Evolutionary conservation across 2,329 filamentous ascomycete species (phyloP), one percentile per base, ranked within the genome.

Genomic region (Colletotrichum tropicale): DNA sequence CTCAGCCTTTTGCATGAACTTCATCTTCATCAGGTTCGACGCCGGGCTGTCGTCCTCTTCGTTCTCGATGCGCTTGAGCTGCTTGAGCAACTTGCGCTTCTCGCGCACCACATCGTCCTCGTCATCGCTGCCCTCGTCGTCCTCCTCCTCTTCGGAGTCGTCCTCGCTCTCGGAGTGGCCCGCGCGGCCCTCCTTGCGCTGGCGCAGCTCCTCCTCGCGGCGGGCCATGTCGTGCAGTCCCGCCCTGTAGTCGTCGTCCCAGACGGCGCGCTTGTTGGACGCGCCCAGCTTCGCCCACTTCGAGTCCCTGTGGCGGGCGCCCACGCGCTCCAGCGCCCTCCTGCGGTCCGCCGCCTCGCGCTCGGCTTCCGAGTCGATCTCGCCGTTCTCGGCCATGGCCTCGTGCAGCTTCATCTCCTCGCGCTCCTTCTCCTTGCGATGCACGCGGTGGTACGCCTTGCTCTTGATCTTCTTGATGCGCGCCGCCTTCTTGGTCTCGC

Each of bases 391-490:
- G 21, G 88, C 89, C 84, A 88, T 88, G 71, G 81, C 89, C 81
- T 90, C 89, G 21, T 85, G 85, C 18, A 86, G 83, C 18, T 89
- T 90, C 81, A 88, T 86, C 83, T 92, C 84, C 76, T 91, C 83
- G 71, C 90, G 87, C 78, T 89, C 85, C 79, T 88, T 80, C 84
- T 93, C 94, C 82, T 94, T 98, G 48, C 96, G 93, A 85, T 98
- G 96, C 16, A 98, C 94, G 60, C 96, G 93, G 71, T 96, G 94
- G 83, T 98, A 99, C 1, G 96, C 92, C 84, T 98, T 99, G 83
- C 95, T 98, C 89, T 99, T 99, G 87, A 99, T 99, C 88, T 98
- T 98, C 87, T 98, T 98, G 86, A 99, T 95, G 28, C 97, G 93
- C 86, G 96, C 98, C 9, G 96, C 92, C 72, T 96, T 94, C 58